Evolutionary conservation across 2,329 filamentous ascomycete genomes (phyloP).

Genomic region (Diaporthe australafricana): DNA sequence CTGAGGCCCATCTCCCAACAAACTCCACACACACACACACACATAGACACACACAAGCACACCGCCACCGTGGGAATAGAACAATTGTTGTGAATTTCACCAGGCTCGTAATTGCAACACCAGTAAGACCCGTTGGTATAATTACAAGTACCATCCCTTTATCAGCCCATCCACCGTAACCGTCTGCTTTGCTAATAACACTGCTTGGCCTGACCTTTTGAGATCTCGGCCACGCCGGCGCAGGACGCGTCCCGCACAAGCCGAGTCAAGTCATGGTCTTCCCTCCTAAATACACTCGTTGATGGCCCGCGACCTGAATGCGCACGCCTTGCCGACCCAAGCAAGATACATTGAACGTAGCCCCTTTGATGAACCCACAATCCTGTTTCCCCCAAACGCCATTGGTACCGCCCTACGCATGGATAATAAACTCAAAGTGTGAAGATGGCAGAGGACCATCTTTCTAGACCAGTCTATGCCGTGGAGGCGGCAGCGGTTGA

Average conservation of each 20-base stretch:
- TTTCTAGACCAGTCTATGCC: conserved; percentile 11
- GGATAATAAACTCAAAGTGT: conserved; percentile 47
- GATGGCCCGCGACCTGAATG: conserved; percentile 39
- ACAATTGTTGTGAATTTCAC: not conserved
- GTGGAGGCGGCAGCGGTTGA: conserved; percentile 29
- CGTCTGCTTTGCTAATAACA: conserved; percentile 28
- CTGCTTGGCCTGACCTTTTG: conserved; percentile 5
- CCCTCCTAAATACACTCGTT: conserved; percentile 43
- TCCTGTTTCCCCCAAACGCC: conserved; percentile 49
- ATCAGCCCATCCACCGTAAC: conserved; percentile 13
- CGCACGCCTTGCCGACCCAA: conserved; percentile 31
- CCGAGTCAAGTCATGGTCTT: conserved; percentile 23
- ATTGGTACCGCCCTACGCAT: conserved; percentile 43
- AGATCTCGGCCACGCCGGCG: conserved; percentile 10
- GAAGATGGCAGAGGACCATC: conserved; percentile 44
- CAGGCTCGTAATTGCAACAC: conserved; percentile 32
- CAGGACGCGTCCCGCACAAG: not conserved
- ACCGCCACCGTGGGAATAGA: too few relatives aligned
- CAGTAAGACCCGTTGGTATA: conserved; percentile 45
- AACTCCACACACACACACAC: not conserved
- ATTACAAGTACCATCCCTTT: conserved; percentile 46
- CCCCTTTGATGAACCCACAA: conserved; percentile 43
- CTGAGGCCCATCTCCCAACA: conserved; percentile 12
- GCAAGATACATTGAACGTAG: conserved; percentile 39
- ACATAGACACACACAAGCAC: not conserved